Evolutionary conservation across 495 filamentous ascomycete species (phyloP), one percentile per base, ranked within the genome.

Genomic region (Friedmanniomyces endolithicus): DNA sequence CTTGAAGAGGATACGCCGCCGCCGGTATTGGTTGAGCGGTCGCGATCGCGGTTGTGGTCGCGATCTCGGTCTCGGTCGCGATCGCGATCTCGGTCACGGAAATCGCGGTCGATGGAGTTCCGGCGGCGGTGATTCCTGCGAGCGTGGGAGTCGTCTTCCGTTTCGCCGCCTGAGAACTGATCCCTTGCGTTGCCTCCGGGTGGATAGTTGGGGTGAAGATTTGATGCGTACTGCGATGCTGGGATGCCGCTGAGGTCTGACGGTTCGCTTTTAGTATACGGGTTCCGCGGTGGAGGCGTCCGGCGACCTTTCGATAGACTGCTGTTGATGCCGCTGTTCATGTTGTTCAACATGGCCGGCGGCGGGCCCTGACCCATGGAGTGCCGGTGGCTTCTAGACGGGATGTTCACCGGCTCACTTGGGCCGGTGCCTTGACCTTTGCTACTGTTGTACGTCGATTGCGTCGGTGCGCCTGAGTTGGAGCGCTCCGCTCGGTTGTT

Each of bases 401-500:
- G 59, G 17, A 62, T 62, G 50, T 44, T 49, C 23, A 54, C 24
- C 1, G 59, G 55, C 6, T 62, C 55, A 27, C 17, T 50, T 2
- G 41, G 1, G 7, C 46, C 53, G 12, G 2, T 23, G 23, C 24
- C 19, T 14, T 23, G 19, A 16, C 29, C 24, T 24, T 17, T 50
- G n/a, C 24, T 33, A 29, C 11, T 48, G 51, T 17, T 55, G 35
- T 53, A 31, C 17, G 44, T 12, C 14, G 45, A 34, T 12, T 16
- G 20, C 14, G 6, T 57, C 34, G 19, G 54, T 35, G 1, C 48
- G 48, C 17, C 17, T 4, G 37, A 41, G 12, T 4, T 41, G 14
- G 37, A 41, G 11, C 44, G 17, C 44, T 6, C 12, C 6, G 44
- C 2, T 8, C 44, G 44, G 12, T 11, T 47, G 23, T 47, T 47